Base-by-base conservation (phyloP, 306 rosid species). In the Purshia tridentata region DNA sequence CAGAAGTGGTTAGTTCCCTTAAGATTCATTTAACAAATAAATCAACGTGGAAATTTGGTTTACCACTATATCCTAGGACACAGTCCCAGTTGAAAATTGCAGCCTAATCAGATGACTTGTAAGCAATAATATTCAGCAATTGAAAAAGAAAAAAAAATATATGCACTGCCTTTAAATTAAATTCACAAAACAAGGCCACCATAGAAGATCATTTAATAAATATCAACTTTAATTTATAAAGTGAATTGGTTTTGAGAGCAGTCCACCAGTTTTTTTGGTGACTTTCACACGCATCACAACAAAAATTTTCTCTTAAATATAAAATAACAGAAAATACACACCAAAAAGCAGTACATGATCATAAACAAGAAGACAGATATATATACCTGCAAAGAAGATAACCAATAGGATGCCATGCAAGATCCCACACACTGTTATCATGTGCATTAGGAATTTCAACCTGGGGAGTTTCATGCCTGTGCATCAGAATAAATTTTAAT, bases 401-500 rank as follows among this genome's bases (percentile, higher is more conserved):
- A 72, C 99, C 99, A 65, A 88, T 89, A 73, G 99, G 99, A 83
- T 94, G 99, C 99, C 99, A 94, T 23, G 96, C 97, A 79, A 94
- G 97, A 81, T 94, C 96, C 99, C 97, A 94, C 65, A 91, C 99
- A 79, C 86, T 90, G 77, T 89, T 90, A 74, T 94, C 99, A 74
- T 94, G 99, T 18, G 97, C 97, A 72, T 81, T 87, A 53, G 83
- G 22, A 83, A 94, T 88, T 86, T 94, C 99, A 78, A 91, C 81
- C 84, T 94, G 99, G 4, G 99, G 97, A 57, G 92, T 88, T 50
- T 90, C 99, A 72, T 91, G 99, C 85, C 99, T 94, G 96, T 52
- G 63, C 70, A 81, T 65, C 70, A 78, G 58, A 74, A 73, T 55
- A 74, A 67, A 44, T 67, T 59, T 49, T 51, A 73, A 59, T 20